Conservation (phyloP, 2,329 filamentous ascomycete species). For the Juglanconis oblonga region DNA sequence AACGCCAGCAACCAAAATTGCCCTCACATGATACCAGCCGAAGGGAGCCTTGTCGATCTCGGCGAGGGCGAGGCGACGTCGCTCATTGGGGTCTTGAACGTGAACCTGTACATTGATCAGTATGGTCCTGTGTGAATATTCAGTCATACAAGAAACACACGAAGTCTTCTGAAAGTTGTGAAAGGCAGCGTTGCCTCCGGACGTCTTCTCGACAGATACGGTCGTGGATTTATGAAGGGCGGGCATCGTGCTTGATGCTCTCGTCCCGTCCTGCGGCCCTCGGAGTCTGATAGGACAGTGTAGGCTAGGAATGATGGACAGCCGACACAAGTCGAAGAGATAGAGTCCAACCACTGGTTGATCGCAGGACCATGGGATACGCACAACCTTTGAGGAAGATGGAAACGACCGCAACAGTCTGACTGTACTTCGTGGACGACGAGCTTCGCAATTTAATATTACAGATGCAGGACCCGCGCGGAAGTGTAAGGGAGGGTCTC, state of each 20-base stretch:
- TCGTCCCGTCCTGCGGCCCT: not conserved
- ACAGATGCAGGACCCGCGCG: not conserved
- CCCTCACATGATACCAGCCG: constrained; percentile 80
- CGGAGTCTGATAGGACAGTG: not conserved
- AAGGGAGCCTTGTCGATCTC: constrained; percentile 81
- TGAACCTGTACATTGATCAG: constrained; percentile 30
- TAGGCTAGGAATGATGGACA: not conserved
- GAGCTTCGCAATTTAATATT: constrained; percentile 12
- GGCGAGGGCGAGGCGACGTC: constrained; percentile 73
- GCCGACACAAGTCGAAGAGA: not conserved
- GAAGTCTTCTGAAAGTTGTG: constrained; percentile 79
- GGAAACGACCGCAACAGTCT: not conserved
- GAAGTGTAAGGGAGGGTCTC: not conserved
- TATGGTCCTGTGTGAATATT: not conserved
- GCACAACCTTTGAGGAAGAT: not conserved
- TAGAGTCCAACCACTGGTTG: not conserved
- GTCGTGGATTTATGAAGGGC: constrained; percentile 16
- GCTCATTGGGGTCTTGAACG: constrained; percentile 71
- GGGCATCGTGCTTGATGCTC: constrained; percentile 18
- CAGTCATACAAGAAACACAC: not conserved
- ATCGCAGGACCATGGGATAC: not conserved
- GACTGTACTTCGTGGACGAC: constrained; percentile 1
- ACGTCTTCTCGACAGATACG: constrained; percentile 40
- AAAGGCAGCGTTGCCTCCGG: constrained; percentile 67
- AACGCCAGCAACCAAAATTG: constrained; percentile 74